Percentiles rank a stretch among this genome's conserved stretches.
phyloP scores from a whole-genome alignment of 1,139 yeast genomes.

The Geotrichum reessii region DNA sequence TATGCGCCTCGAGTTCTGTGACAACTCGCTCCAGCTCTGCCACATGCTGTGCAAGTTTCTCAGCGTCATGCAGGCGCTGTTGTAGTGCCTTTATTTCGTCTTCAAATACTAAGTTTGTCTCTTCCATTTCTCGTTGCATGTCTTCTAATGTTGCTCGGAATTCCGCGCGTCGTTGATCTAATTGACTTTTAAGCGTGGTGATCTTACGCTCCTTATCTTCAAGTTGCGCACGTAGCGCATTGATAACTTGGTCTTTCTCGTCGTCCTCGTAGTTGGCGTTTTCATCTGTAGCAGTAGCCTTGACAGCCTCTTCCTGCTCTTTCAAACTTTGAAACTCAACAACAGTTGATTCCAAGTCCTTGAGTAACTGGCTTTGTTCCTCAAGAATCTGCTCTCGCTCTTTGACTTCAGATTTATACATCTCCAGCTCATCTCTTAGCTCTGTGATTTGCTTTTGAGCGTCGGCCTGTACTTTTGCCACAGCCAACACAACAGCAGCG shows the following conservation, averaged over 20 bases:
- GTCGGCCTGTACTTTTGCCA: slow-evolving; percentile 13
- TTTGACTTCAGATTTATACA: slow-evolving; percentile 19
- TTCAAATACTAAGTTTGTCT: slow-evolving; percentile 27
- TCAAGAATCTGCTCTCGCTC: slow-evolving; percentile 28
- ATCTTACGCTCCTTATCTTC: slow-evolving; percentile 27
- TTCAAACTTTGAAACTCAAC: slow-evolving; percentile 29
- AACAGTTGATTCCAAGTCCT: slow-evolving; percentile 31
- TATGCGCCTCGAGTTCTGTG: slow-evolving; percentile 22
- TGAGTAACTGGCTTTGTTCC: slow-evolving; percentile 29
- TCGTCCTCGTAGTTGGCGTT: neutral
- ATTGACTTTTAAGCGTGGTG: slow-evolving; percentile 26
- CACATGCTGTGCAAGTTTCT: slow-evolving; percentile 22
- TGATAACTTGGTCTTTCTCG: slow-evolving; percentile 9
- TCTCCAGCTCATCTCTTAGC: slow-evolving; percentile 22
- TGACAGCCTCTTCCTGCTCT: slow-evolving; percentile 10
- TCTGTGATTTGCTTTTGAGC: slow-evolving; percentile 15
- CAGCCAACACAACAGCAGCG: slow-evolving; percentile 14
- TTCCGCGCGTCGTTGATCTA: slow-evolving; percentile 34
- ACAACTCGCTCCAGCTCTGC: slow-evolving; percentile 27
- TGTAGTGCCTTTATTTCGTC: slow-evolving; percentile 28
- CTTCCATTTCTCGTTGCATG: slow-evolving; percentile 31
- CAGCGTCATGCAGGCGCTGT: slow-evolving; percentile 26
- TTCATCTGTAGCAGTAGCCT: neutral
- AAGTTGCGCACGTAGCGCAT: slow-evolving; percentile 7
- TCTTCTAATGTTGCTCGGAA: slow-evolving; percentile 32